A percentile compares a stretch with the other conserved stretches of the same genome.
phyloP scores from a whole-genome alignment of 73 alveolate species.

The Blepharisma japonicum region DNA sequence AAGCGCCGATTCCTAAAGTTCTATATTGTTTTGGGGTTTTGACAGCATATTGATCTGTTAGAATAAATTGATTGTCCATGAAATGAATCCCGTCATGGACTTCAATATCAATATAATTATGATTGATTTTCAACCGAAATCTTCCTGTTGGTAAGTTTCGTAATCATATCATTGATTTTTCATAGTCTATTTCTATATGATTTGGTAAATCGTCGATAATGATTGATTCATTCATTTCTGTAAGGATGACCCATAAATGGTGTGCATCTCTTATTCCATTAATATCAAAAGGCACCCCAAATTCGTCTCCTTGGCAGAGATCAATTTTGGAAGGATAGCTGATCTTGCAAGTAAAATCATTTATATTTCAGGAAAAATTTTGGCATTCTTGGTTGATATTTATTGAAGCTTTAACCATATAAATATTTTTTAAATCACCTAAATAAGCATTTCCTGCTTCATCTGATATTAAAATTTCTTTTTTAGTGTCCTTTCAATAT shows the following conservation, averaged over 20 bases:
- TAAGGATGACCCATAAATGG: too few relatives aligned
- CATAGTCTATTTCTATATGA: too few relatives aligned
- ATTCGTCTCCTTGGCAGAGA: conserved; percentile 27
- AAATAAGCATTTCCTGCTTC: conserved; percentile 34
- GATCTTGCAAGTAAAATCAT: neutral
- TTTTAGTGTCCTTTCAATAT: neutral
- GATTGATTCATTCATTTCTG: too few relatives aligned
- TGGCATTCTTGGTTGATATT: neutral
- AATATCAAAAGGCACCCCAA: neutral
- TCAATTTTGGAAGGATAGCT: neutral
- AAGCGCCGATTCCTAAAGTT: neutral
- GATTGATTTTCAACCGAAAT: too few relatives aligned
- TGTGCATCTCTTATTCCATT: too few relatives aligned
- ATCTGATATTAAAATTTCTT: conserved; percentile 10
- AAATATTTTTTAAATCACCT: conserved; percentile 22
- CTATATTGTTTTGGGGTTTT: neutral
- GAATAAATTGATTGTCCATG: neutral
- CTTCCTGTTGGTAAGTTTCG: too few relatives aligned
- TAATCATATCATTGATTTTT: too few relatives aligned
- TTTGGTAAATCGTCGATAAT: too few relatives aligned
- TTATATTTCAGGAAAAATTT: neutral
- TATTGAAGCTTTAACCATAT: neutral
- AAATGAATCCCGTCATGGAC: conserved; percentile 19
- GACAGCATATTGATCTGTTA: neutral
- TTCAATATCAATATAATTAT: neutral